A percentile compares a stretch with the other conserved stretches of the same genome.
These are phyloP conservation scores for Scopulariopsis brevicaulis DNA, from an alignment of 2,329 filamentous ascomycete species.

Conservation along the genomic window DNA sequence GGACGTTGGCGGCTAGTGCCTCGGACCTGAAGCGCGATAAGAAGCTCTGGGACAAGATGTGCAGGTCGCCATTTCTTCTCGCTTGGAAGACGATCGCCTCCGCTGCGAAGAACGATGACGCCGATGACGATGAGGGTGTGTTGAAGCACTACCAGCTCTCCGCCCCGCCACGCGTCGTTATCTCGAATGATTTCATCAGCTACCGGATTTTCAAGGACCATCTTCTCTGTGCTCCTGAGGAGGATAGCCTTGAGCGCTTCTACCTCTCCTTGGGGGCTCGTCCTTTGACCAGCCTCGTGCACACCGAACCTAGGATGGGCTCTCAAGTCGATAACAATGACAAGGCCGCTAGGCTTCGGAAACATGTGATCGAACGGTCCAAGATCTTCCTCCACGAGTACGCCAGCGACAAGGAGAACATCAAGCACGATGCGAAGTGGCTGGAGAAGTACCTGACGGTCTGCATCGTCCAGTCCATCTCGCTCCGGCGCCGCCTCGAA, in stretches of 20 bases:
- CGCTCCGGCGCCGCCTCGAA: slow-evolving; percentile 60
- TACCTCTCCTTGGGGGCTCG: slow-evolving; percentile 73
- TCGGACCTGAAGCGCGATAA: slow-evolving; percentile 65
- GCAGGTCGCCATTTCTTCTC: slow-evolving; percentile 63
- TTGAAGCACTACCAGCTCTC: slow-evolving; percentile 73
- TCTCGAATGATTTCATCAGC: slow-evolving; percentile 80
- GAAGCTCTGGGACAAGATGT: slow-evolving; percentile 66
- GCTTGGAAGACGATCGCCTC: slow-evolving; percentile 47
- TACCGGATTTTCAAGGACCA: slow-evolving; percentile 80
- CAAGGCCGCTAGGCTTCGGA: slow-evolving; percentile 57
- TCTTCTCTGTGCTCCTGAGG: slow-evolving; percentile 78
- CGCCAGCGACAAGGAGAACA: slow-evolving; percentile 59
- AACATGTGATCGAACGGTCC: slow-evolving; percentile 75
- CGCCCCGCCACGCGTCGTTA: slow-evolving; percentile 58
- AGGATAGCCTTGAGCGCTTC: slow-evolving; percentile 75
- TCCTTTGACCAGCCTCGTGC: slow-evolving; percentile 64
- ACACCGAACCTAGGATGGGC: slow-evolving; percentile 67
- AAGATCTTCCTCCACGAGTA: slow-evolving; percentile 81
- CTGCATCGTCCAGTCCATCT: slow-evolving; percentile 65
- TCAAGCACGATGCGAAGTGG: slow-evolving; percentile 84
- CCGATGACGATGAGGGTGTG: slow-evolving; percentile 45
- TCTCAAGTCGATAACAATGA: slow-evolving; percentile 53
- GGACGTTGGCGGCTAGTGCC: slow-evolving; percentile 66
- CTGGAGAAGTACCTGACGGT: slow-evolving; percentile 76
- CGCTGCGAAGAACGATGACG: slow-evolving; percentile 8